Conservation (phyloP, 352 stramenopile genomes). For the Pythium coloratum region DNA sequence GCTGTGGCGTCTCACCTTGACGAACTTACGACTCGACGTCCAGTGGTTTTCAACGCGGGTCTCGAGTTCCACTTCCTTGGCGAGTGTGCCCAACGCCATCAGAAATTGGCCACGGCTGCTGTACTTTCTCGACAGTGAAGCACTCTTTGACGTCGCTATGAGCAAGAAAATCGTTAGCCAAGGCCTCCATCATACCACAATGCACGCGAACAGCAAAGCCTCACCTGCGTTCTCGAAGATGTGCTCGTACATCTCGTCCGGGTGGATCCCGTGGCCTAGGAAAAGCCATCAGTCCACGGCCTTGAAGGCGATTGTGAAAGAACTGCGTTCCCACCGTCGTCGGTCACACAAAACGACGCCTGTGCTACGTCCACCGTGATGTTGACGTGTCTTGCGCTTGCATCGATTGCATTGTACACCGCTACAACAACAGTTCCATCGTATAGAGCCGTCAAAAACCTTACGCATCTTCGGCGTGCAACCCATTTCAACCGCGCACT, state of each 20-base stretch:
- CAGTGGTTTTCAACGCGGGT: constrained; percentile 54
- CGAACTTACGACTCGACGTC: constrained; percentile 67
- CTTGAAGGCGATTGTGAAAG: background rate
- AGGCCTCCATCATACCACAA: background rate
- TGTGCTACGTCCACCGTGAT: constrained; percentile 43
- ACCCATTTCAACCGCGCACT: constrained; percentile 30
- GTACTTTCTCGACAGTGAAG: constrained; percentile 31
- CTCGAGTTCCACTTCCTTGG: constrained; percentile 57
- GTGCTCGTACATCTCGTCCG: constrained; percentile 46
- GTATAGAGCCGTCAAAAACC: background rate
- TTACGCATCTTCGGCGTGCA: background rate
- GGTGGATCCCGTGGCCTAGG: constrained; percentile 62
- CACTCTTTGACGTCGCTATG: constrained; percentile 43
- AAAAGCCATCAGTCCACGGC: background rate
- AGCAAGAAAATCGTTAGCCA: background rate
- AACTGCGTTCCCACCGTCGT: constrained; percentile 58
- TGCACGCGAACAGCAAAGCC: background rate
- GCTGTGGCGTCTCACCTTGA: constrained; percentile 36
- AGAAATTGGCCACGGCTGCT: constrained; percentile 57
- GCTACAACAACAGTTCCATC: constrained; percentile 30
- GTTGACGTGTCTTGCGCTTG: constrained; percentile 45
- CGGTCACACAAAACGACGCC: constrained; percentile 55
- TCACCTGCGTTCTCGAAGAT: constrained; percentile 51
- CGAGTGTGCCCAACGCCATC: constrained; percentile 40
- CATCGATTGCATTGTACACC: constrained; percentile 77